Base-by-base conservation (phyloP, 306 rosid genomes). In the Trifolium pratense region DNA sequence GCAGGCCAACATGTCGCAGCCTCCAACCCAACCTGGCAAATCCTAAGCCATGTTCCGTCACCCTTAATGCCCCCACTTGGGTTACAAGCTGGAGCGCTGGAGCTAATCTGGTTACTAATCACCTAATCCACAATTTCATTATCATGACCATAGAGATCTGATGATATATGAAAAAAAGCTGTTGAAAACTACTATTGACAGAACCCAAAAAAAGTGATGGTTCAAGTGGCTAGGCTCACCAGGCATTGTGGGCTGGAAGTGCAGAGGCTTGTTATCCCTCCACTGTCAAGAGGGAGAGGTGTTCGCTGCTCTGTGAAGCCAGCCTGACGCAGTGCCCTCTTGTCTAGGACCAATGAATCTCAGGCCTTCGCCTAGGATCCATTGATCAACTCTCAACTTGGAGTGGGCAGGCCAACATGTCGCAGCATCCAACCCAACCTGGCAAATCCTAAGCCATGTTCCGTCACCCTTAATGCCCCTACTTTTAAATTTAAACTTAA, bases 271-370 rank as follows among this genome's bases (percentile, higher is more conserved):
- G 61, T 23, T 3, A 56, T 56, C 32, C 61, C 61, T 55, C 31
- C 61, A 55, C 61, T 21, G 61, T 55, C 34, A 12, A 12, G 61
- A 56, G 61, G 2, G 7, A 26, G 16, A 56, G 34, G 61, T 56
- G 0, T 0, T 56, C 62, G 62, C 36, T 56, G 62, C 62, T 56
- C 63, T 57, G 63, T 57, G 63, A 57, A 57, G 0, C 63, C 63
- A 57, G 63, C 63, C 63, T 57, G 26, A 57, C 63, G 36, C 63
- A 3, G 36, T 57, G 63, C 17, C 36, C 36, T 25, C 34, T 15
- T 4, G 36, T 57, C 17, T 25, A 57, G 63, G 34, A 57, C 4
- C 63, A 57, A 25, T 0, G 63, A 25, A 7, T 11, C 63, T 31
- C 1, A 1, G 4, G 63, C 63, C 34, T 57, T 57, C 34, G 17